Base-by-base conservation (phyloP, 148 eudicot species). In the Spergularia bocconei region DNA sequence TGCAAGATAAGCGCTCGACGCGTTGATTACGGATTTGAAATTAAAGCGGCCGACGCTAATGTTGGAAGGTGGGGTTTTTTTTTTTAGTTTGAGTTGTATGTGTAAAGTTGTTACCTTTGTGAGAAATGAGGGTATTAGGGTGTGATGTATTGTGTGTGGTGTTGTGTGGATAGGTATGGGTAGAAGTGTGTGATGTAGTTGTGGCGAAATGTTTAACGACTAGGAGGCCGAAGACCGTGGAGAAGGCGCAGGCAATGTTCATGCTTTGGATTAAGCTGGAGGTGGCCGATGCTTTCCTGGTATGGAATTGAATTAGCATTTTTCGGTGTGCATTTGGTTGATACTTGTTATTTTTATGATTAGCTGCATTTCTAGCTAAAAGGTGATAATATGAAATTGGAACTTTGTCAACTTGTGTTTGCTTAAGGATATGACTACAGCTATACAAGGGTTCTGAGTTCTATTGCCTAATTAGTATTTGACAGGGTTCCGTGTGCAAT, bases 221-320 rank as follows among this genome's bases (percentile, higher is more conserved):
- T 8, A 98, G 98, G 69, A 82, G 99, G 79, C 93, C 99, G 9
- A 96, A 96, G 83, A 96, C 99, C 1, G 99, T 96, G 80, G 99
- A 96, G 84, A 96, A 96, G 85, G 91, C 99, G 15, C 99, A 92
- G 80, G 77, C 75, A 38, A 83, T 82, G 44, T 96, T 96, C 83
- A 74, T 96, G 87, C 91, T 96, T 0, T 96, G 99, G 99, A 86
- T 96, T 58, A 98, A 96, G 89, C 86, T 96, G 82, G 99, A 96
- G 84, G 99, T 98, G 19, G 90, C 83, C 54, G 98, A 96, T 13
- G 88, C 79, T 53, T 92, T 96, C 86, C 78, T 96, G 97, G 99
- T 96, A 91, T 17, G 85, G 39, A 21, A 53, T 44, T 1, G 33
- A 66, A 38, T 17, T 62, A 63, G 33, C 63, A 50, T 25, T 12